Evolutionary conservation across 345 rosid species (phyloP), one percentile per base, ranked within the genome.

Genomic region (Euphorbia peplus): DNA sequence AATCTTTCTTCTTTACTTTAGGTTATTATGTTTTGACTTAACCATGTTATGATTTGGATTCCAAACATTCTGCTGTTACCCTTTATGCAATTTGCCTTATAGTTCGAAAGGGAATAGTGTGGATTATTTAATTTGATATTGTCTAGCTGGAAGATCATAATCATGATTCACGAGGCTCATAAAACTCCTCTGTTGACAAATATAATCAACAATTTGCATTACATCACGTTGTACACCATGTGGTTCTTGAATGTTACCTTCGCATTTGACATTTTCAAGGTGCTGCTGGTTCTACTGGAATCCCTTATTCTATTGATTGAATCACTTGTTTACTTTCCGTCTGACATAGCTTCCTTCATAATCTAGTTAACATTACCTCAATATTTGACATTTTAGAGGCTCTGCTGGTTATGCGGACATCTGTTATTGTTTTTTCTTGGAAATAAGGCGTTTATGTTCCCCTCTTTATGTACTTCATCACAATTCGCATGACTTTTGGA

Each of bases 31-130:
- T 65, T 21, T 48, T 25, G 30, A 63, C 50, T 50, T 64, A 16
- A 37, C 60, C 39, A 37, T 56, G 37, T 69, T 26, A 12, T 41
- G 4, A 22, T 62, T 12, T 55, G 55, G 53, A 60, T 64, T 59
- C 53, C 44, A 47, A 60, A 32, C 7, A 11, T 74, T 7, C 19
- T 12, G 3, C 14, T 18, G 28, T 53, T 21, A 53, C 9, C 57
- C 57, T 21, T 21, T 14, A 22, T 53, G 22, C 8, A 22, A 24
- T 53, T 21, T 21, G 28, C 22, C 26, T 0, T 21, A 5, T 52
- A n/a, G 8, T 9, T 19, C 10, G 8, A 3, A 53, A 53, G 25
- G 22, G 57, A 11, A 53, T 22, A 4, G 19, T 21, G 2, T 69
- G 14, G 37, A 54, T 37, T 4, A 35, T 10, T 35, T 8, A 59